Evolutionary conservation across 805 yeast genomes (phyloP), one percentile per base, ranked within the genome.

Genomic region (Candida nonsorbophila): DNA sequence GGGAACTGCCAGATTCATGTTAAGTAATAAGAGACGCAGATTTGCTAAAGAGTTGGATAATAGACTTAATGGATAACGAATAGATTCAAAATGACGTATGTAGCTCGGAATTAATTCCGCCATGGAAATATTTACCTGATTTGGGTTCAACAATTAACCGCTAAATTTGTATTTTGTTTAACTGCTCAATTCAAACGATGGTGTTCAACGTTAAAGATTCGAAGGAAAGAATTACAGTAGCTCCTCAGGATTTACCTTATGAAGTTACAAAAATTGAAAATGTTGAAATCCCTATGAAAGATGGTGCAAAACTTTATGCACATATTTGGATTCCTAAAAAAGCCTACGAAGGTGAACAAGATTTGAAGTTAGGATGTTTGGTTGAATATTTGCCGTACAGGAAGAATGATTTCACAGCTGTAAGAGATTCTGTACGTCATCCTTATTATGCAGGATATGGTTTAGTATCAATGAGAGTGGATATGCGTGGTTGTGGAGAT

Each of bases 1-100:
- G 33, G 72, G 74, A 3, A 51, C 62, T 3, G 57, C 62, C 1
- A 55, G 84, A 38, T 77, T 76, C 45, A 74, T 76, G 60, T 47
- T 72, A 37, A 63, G 71, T 3, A 66, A 61, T 34, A 72, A 70
- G 39, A 53, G 70, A 44, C 55, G 62, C 35, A 58, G 77, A 29
- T 62, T 72, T 33, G 60, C 58, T 30, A 43, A 44, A 28, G 77
- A 71, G 41, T 39, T 47, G 12, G 45, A 44, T 14, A 35, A 25
- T 29, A 33, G 22, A n/a, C n/a, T n/a, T n/a, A n/a, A n/a, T n/a
- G n/a, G n/a, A n/a, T n/a, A n/a, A n/a, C n/a, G n/a, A n/a, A n/a
- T n/a, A n/a, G n/a, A n/a, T n/a, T n/a, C n/a, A n/a, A n/a, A n/a
- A n/a, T n/a, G n/a, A n/a, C n/a, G n/a, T n/a, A n/a, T n/a, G n/a